Base-by-base conservation (phyloP, 805 yeast genomes). In the Ogataea philodendri region DNA sequence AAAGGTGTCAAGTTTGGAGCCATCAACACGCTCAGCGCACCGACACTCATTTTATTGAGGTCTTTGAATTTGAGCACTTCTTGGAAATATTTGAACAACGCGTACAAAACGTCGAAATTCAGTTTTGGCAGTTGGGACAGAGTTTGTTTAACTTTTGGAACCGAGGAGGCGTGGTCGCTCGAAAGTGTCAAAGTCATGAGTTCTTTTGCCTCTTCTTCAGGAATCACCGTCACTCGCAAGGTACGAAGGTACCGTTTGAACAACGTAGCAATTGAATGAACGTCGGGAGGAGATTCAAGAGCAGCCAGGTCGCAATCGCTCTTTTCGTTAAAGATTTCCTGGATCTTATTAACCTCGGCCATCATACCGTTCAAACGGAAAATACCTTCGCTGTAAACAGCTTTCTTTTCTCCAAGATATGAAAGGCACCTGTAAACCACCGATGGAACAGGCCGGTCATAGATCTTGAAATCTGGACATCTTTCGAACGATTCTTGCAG, bases 321-420 rank as follows among this genome's bases (percentile, higher is more conserved):
- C 5, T 72, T 67, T 9, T 57, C 66, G 54, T 88, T 85, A 64
- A 84, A 90, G 30, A 63, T 67, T 30, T 76, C 84, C 50, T 81
- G 84, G 40, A 85, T 68, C 25, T 68, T 74, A 45, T 80, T 76
- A 24, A 85, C 86, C 34, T 81, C 70, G 1, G 87, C 72, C 37
- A 88, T 83, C 22, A 95, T 85, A 4, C 97, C 97, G 60, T 89
- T 85, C 39, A 88, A 65, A 43, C 98, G 70, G 65, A 93, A 93
- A 3, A 90, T 75, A 8, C 98, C 98, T 52, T 88, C 95, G 57
- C 86, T 93, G 43, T 74, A 74, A n/a, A 81, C 66, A 0, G 95
- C 95, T 15, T 81, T 77, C 16, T 79, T 72, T 23, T 67, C 70
- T 32, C 71, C 69, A 32, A 90, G 66, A 46, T 72, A 84, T 38